Evolutionary conservation across 805 yeast genomes (phyloP).

Genomic region (Starmerella sp.): DNA sequence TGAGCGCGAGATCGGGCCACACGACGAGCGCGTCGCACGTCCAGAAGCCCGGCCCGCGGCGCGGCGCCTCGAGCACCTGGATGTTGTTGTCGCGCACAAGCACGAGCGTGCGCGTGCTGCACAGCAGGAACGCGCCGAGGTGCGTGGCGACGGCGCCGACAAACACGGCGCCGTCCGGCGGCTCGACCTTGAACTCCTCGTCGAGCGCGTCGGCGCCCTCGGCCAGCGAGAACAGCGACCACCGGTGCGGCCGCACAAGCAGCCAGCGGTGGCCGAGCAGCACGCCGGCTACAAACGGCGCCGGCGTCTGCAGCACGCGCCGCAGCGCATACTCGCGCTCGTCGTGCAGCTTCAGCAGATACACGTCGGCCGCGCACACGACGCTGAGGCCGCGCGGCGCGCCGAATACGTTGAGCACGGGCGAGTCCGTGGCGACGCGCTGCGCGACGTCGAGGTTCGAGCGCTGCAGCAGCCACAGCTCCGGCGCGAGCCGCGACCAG

Average conservation of each 20-base stretch:
- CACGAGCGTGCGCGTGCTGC: neutral
- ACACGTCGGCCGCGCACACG: conserved; percentile 7
- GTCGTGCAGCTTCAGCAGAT: neutral
- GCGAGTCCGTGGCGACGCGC: neutral
- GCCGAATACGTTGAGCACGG: conserved; percentile 5
- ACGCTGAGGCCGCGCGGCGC: conserved; percentile 1
- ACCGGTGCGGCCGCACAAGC: neutral
- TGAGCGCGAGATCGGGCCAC: neutral
- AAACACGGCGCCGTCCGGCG: conserved; percentile 5
- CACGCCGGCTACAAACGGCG: neutral
- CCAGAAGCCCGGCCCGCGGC: neutral
- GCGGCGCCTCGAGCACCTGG: conserved; percentile 8
- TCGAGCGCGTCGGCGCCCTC: neutral
- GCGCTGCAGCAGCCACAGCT: conserved; percentile 9
- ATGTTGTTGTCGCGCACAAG: conserved; percentile 11
- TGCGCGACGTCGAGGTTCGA: conserved; percentile 6
- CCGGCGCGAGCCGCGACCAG: neutral
- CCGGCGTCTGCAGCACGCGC: neutral
- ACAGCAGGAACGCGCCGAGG: conserved; percentile 3
- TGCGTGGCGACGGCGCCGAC: neutral
- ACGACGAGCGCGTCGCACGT: neutral
- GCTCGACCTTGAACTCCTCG: conserved; percentile 10
- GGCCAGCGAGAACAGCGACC: conserved; percentile 5
- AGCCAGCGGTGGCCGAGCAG: neutral
- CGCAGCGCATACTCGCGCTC: neutral